Evolutionary conservation across 306 rosid species (phyloP).

Genomic region (Rosa persica): DNA sequence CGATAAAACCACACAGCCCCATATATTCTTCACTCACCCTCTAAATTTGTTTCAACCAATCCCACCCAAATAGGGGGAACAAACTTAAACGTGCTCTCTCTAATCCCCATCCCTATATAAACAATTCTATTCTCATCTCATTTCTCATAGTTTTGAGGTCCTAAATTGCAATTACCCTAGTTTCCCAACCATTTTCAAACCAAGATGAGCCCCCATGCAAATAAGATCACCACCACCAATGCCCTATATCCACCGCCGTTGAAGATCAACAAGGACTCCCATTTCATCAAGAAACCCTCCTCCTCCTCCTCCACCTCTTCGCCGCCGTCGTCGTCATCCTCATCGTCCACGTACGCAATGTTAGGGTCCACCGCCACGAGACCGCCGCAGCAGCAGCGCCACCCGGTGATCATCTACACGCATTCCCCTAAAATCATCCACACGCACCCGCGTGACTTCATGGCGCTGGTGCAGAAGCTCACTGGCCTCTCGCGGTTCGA

Average conservation of each 20-base stretch:
- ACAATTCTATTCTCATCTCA: conserved; percentile 5
- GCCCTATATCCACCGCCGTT: conserved; percentile 50
- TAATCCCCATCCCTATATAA: neutral
- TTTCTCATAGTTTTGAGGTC: conserved; percentile 15
- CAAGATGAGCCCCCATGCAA: conserved; percentile 51
- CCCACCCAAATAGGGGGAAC: conserved; percentile 18
- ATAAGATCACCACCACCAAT: conserved; percentile 23
- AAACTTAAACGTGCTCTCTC: conserved; percentile 9
- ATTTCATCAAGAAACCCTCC: conserved; percentile 48
- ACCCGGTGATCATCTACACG: conserved; percentile 76
- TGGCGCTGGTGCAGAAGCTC: conserved; percentile 76
- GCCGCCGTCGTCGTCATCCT: conserved; percentile 6
- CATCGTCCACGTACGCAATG: conserved; percentile 25
- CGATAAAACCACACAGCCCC: neutral
- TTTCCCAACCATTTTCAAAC: neutral
- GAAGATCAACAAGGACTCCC: conserved; percentile 64
- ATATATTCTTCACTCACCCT: neutral
- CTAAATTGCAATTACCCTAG: conserved; percentile 6
- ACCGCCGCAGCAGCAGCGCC: conserved; percentile 50
- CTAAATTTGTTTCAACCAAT: conserved; percentile 19
- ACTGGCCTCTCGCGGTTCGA: conserved; percentile 54
- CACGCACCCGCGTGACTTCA: conserved; percentile 64
- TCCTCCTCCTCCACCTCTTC: conserved; percentile 9
- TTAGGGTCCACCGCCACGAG: neutral
- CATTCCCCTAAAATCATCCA: conserved; percentile 80